Evolutionary conservation across 2,329 filamentous ascomycete species (phyloP), one percentile per base, ranked within the genome.

Genomic region (Colletotrichum australisinense): DNA sequence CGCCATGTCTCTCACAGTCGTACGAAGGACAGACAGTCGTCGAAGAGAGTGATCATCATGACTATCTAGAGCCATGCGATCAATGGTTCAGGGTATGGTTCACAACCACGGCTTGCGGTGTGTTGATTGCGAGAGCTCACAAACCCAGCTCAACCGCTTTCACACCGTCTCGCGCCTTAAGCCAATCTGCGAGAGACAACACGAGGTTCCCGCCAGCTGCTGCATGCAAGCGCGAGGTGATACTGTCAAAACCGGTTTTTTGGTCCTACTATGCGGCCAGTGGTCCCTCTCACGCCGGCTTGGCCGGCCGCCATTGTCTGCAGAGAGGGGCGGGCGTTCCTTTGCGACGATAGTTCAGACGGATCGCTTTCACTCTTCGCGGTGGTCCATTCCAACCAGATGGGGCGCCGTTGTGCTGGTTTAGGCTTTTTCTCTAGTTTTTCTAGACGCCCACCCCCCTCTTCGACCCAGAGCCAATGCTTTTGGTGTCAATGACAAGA

Each of bases 201-300:
- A 67, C 67, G 53, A 73, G 63, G 53, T 74, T 71, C 56, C 71
- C 65, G 71, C 73, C 52, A 55, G 62, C 30, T 22, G 65, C 66
- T 71, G 73, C 73, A 75, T 75, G 73, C 71, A 74, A 71, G 66
- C 62, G 66, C 67, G 71, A 66, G 53, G 73, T 71, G 71, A 75
- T 72, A 73, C 28, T 64, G 53, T 52, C 28, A 74, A 75, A 75
- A 74, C 70, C 71, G 62, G 65, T 74, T 75, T 74, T 74, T 74
- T 58, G 42, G 46, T 46, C 52, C 66, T 66, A 53, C 53, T 58
- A 53, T 59, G 70, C 58, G 55, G 69, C 68, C 62, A 74, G 66
- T 75, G 62, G 58, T 52, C 57, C 70, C 46, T 30, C 52, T 67
- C 16, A 32, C 32, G 53, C 73, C 71, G 71, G 71, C 60, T 70